Conservation (phyloP, 305 asterid species). For the Plantago lanceolata region DNA sequence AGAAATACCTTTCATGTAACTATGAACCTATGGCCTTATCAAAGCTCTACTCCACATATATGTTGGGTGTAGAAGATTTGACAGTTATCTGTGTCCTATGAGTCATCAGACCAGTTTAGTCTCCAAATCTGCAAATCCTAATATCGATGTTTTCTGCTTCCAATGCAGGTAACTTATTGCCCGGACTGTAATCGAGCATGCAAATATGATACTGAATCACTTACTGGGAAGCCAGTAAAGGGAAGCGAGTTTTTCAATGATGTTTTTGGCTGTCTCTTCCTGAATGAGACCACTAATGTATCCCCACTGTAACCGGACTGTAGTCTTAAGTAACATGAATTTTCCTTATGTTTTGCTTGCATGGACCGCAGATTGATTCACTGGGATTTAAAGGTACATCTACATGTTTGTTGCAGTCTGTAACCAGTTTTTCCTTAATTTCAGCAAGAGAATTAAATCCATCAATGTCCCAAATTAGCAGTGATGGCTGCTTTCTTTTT, state of each 20-base stretch:
- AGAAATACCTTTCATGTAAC: background rate
- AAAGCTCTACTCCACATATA: background rate
- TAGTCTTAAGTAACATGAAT: background rate
- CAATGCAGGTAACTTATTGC: constrained; percentile 80
- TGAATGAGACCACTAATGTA: constrained; percentile 71
- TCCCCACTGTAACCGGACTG: constrained; percentile 48
- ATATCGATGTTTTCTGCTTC: background rate
- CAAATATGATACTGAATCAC: constrained; percentile 66
- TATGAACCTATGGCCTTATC: background rate
- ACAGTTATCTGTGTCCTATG: background rate
- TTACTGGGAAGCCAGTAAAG: constrained; percentile 48
- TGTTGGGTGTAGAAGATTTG: background rate
- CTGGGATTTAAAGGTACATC: background rate
- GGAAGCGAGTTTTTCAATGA: constrained; percentile 71
- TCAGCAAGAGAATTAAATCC: too few species aligned
- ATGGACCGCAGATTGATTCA: background rate
- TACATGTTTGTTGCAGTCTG: background rate
- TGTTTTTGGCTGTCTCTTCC: constrained; percentile 88
- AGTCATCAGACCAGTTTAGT: background rate
- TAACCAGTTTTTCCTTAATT: too few species aligned
- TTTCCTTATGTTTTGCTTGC: constrained; percentile 11
- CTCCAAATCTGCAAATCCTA: constrained; percentile 5
- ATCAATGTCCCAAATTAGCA: too few species aligned
- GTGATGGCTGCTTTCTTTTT: too few species aligned
- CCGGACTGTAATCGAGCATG: constrained; percentile 94